These are phyloP conservation scores for Penicillium soppii DNA, from an alignment of 495 filamentous ascomycete species.

Conservation along the genomic window DNA sequence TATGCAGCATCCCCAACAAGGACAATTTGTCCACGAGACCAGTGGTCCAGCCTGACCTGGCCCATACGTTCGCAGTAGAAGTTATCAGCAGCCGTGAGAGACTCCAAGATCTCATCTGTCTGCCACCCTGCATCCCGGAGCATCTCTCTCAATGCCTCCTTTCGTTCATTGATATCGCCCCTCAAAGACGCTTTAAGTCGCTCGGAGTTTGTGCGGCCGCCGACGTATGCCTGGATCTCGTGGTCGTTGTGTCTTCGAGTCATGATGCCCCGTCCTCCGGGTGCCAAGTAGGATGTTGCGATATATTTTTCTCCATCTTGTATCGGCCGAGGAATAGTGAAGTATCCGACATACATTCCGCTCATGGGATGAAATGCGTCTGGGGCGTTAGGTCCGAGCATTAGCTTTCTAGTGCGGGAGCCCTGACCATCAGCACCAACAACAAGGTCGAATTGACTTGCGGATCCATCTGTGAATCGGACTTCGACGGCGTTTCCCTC, in stretches of 20 bases:
- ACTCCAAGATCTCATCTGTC: slow-evolving; percentile 37
- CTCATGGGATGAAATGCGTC: slow-evolving; percentile 20
- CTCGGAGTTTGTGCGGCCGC: slow-evolving; percentile 22
- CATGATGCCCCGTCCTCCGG: slow-evolving; percentile 35
- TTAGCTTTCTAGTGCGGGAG: slow-evolving; percentile 40
- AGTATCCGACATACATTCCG: slow-evolving; percentile 33
- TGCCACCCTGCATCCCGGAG: slow-evolving; percentile 49
- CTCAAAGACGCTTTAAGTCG: slow-evolving; percentile 17
- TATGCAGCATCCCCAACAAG: slow-evolving; percentile 59
- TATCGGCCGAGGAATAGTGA: slow-evolving; percentile 31
- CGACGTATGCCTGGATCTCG: slow-evolving; percentile 38
- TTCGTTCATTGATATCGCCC: slow-evolving; percentile 25
- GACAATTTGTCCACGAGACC: slow-evolving; percentile 44
- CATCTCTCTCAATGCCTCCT: slow-evolving; percentile 33
- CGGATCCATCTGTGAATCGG: slow-evolving; percentile 32
- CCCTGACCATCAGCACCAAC: slow-evolving; percentile 50
- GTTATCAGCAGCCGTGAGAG: slow-evolving; percentile 39
- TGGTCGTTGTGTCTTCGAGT: slow-evolving; percentile 35
- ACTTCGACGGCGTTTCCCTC: slow-evolving; percentile 27
- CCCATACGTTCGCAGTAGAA: slow-evolving; percentile 46
- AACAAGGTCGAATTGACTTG: slow-evolving; percentile 44
- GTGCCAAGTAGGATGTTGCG: slow-evolving; percentile 31
- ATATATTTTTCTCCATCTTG: slow-evolving; percentile 29
- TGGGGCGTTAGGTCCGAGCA: slow-evolving; percentile 17
- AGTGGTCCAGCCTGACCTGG: slow-evolving; percentile 41